Evolutionary conservation across 257 asterid species (phyloP), one percentile per base, ranked within the genome.

Genomic region (Lantana camara): DNA sequence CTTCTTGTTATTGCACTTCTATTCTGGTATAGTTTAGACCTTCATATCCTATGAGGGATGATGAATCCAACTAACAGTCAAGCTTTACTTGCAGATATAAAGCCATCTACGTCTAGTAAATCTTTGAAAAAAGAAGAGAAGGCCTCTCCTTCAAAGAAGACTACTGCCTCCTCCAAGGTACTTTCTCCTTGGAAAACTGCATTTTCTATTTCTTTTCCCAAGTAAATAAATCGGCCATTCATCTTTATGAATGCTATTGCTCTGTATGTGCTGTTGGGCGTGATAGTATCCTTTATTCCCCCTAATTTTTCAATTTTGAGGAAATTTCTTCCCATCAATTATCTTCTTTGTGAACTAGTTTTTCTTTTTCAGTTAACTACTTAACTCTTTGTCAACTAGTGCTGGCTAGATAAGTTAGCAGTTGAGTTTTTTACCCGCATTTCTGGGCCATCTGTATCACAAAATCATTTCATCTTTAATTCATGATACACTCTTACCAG

Each of bases 161-260:
- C 69, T 46, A 60, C 77, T 67, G 67, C 75, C 54, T 72, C 91
- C 17, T 75, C 91, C 61, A 80, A 85, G 96, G 97, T 93, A 71
- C 67, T 75, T 20, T 52, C 35, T 53, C 7, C 24, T 51, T 60
- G 22, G 29, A 10, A 48, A 67, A 37, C 13, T 35, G 47, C 58
- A 41, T 45, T 58, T 37, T 45, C 45, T 38, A 11, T 41, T 63
- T 49, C 56, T 35, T 38, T 57, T 65, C 20, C 0, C 46, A 12
- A 44, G 55, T 29, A 10, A 1, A 4, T 10, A 3, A 27, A 58
- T 47, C 9, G 0, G 52, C 46, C 35, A 7, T 56, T 61, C 21
- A 6, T 37, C 45, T 67, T 61, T 40, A 53, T 44, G 58, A 62
- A 63, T 9, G 41, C 54, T 42, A 21, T 60, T 47, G n/a, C 17